phyloP scores from a whole-genome alignment of 768 basidiomycete genomes.

The Botryobasidium botryosum region DNA sequence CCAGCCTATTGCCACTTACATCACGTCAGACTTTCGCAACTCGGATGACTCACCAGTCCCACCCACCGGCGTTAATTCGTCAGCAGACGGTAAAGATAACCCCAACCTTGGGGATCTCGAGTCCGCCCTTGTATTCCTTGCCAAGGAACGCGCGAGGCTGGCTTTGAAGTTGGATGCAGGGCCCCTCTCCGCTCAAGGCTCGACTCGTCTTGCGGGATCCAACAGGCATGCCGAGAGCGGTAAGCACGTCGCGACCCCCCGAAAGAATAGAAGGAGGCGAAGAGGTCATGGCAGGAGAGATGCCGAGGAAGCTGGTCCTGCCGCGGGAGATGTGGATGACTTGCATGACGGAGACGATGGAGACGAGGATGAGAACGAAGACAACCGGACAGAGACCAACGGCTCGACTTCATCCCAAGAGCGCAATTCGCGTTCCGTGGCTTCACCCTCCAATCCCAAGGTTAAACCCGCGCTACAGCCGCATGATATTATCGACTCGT shows the following conservation, averaged over 20 bases:
- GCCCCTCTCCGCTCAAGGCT: too few relatives aligned
- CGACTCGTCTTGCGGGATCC: too few relatives aligned
- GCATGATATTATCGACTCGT: too few relatives aligned
- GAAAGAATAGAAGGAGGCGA: background rate
- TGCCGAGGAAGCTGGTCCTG: background rate
- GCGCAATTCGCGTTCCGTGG: too few relatives aligned
- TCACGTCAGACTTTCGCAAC: too few relatives aligned
- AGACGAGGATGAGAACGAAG: background rate
- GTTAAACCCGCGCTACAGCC: too few relatives aligned
- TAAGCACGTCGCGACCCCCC: too few relatives aligned
- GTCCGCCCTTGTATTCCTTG: constrained; percentile 11
- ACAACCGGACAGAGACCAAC: background rate
- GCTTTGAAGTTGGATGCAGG: constrained; percentile 5
- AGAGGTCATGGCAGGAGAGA: constrained; percentile 1
- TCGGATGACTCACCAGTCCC: background rate
- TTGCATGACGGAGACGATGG: background rate
- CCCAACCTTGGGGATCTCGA: constrained; percentile 11
- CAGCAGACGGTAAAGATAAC: background rate
- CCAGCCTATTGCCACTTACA: background rate
- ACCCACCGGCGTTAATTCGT: background rate
- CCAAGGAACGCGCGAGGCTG: constrained; percentile 10
- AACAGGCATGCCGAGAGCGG: too few relatives aligned
- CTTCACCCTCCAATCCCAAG: too few relatives aligned
- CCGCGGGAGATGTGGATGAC: background rate
- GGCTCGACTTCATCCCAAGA: too few relatives aligned